Evolutionary conservation across 2,329 filamentous ascomycete species (phyloP).

Genomic region (Ilyonectria sp.): DNA sequence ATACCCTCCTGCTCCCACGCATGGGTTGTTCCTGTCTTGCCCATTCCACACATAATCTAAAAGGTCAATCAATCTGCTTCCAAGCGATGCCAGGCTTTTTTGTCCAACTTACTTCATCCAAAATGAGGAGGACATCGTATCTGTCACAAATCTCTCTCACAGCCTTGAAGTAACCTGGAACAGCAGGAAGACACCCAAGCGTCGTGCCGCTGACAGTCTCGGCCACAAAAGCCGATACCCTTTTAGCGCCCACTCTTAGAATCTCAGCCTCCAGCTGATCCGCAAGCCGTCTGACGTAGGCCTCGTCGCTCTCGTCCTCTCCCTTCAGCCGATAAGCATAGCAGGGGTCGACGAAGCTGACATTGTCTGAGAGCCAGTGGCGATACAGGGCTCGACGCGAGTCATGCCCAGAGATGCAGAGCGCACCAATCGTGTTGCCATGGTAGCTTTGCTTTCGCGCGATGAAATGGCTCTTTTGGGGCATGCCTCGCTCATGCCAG

Average conservation of each 20-base stretch:
- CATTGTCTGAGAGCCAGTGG: conserved; percentile 37
- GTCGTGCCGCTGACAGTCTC: conserved; percentile 62
- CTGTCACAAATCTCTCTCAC: conserved; percentile 65
- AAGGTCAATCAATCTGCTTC: background rate
- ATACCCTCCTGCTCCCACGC: conserved; percentile 64
- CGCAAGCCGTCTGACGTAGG: conserved; percentile 15
- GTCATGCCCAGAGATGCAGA: conserved; percentile 50
- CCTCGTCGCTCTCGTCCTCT: conserved; percentile 6
- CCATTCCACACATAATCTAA: conserved; percentile 72
- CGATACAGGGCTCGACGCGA: conserved; percentile 24
- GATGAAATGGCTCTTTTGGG: conserved; percentile 50
- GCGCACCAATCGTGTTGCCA: conserved; percentile 62
- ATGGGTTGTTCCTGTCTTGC: conserved; percentile 71
- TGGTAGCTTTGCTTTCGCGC: conserved; percentile 60
- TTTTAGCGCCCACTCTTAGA: conserved; percentile 57
- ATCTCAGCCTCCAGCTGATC: conserved; percentile 61
- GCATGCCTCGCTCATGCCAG: conserved; percentile 54
- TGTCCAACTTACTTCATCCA: conserved; percentile 63
- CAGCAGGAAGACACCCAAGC: conserved; percentile 64
- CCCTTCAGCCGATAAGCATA: conserved; percentile 20
- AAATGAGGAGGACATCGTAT: conserved; percentile 65
- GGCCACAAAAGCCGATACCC: conserved; percentile 62
- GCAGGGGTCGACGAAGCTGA: conserved; percentile 27
- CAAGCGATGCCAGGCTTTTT: background rate
- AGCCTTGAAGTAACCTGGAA: conserved; percentile 65